These are phyloP conservation scores for Fraxinus floribunda DNA, from an alignment of 305 asterid genomes.

Conservation along the genomic window DNA sequence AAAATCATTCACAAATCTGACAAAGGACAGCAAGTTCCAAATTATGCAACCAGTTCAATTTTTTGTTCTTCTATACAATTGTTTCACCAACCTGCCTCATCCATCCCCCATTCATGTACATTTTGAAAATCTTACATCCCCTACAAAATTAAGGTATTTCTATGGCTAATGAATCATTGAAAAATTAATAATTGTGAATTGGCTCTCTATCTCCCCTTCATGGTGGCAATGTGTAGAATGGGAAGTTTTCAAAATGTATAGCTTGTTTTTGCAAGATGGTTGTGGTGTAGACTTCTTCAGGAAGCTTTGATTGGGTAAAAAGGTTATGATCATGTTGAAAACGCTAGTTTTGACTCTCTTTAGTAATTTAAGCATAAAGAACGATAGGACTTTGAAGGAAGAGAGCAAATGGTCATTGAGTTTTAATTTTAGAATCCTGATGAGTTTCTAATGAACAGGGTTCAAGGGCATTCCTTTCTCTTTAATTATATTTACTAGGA, in stretches of 20 bases:
- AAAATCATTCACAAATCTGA: background rate
- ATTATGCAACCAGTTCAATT: background rate
- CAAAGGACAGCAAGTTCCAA: background rate
- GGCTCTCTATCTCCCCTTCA: background rate
- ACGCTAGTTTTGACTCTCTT: background rate
- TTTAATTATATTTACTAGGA: background rate
- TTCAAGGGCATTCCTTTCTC: background rate
- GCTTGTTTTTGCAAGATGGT: background rate
- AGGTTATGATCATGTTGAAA: background rate
- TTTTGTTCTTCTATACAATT: background rate
- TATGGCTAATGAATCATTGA: background rate
- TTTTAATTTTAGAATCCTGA: background rate
- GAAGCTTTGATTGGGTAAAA: background rate
- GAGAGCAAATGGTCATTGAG: background rate
- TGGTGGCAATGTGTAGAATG: background rate
- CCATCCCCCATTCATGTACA: background rate
- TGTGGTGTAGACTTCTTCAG: background rate
- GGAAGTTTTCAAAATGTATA: background rate
- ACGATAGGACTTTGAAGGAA: background rate
- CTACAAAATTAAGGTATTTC: background rate
- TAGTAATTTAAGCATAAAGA: background rate
- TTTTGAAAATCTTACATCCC: background rate
- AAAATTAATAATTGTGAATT: background rate
- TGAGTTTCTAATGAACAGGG: background rate
- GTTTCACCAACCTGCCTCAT: background rate